These are phyloP conservation scores for Cladophialophora bantiana DNA, from an alignment of 2,329 filamentous ascomycete species.

Conservation along the genomic window DNA sequence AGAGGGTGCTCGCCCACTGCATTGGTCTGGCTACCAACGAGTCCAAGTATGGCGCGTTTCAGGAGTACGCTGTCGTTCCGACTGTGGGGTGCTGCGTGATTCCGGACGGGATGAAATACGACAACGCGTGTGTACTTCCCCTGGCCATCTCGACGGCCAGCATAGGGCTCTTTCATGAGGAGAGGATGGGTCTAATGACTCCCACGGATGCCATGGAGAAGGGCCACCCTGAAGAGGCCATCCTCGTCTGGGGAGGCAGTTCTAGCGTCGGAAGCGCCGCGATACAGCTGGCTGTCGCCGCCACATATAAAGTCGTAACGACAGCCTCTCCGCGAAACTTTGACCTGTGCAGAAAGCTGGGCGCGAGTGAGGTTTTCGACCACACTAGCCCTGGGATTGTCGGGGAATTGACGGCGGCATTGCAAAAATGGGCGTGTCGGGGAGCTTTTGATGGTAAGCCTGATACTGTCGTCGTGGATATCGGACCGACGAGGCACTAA, in stretches of 20 bases:
- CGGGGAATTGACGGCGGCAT: slow-evolving; percentile 35
- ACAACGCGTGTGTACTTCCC: slow-evolving; percentile 45
- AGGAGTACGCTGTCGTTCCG: slow-evolving; percentile 43
- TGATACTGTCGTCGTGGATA: neutral
- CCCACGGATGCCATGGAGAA: slow-evolving; percentile 9
- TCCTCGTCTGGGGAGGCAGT: slow-evolving; percentile 62
- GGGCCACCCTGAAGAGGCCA: slow-evolving; percentile 38
- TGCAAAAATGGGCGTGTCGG: slow-evolving; percentile 20
- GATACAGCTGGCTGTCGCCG: slow-evolving; percentile 53
- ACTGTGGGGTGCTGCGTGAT: slow-evolving; percentile 40
- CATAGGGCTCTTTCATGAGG: slow-evolving; percentile 43
- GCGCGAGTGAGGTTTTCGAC: slow-evolving; percentile 55
- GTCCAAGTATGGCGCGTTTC: slow-evolving; percentile 43
- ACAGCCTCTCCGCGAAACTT: slow-evolving; percentile 54
- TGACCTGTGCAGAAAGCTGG: slow-evolving; percentile 53
- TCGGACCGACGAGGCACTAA: neutral
- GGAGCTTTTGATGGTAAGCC: slow-evolving; percentile 36
- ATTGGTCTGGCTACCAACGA: slow-evolving; percentile 33
- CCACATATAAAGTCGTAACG: slow-evolving; percentile 50
- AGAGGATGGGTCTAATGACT: slow-evolving; percentile 37
- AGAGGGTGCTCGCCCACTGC: slow-evolving; percentile 44
- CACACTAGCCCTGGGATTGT: slow-evolving; percentile 45
- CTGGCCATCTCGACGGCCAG: slow-evolving; percentile 45
- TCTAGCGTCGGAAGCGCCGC: slow-evolving; percentile 55
- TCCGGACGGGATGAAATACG: slow-evolving; percentile 42